Conservation (phyloP, 163 green algal genomes). For the Scenedesmus sp. region DNA sequence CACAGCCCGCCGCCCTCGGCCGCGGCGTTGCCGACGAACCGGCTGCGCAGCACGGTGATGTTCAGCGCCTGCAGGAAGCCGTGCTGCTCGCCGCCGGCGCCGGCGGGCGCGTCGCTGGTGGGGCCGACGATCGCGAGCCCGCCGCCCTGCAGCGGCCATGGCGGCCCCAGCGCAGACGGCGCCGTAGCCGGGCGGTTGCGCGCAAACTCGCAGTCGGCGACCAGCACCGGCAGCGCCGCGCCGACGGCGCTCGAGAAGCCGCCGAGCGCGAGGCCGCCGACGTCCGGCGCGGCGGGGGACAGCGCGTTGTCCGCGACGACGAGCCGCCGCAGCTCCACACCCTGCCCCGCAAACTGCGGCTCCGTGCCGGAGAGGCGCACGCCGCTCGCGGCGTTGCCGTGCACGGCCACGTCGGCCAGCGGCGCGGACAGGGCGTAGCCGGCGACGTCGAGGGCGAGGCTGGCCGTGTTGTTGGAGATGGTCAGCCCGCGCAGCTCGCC, state of each 20-base stretch:
- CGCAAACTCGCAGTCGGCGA: not conserved
- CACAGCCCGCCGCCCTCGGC: slow-evolving; percentile 23
- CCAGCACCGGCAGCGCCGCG: not conserved
- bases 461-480: not conserved
- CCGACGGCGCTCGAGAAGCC: not conserved
- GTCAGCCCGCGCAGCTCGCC: not conserved
- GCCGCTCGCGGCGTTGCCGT: slow-evolving; percentile 5
- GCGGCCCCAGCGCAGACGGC: not conserved
- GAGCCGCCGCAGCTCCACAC: not conserved
- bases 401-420: not conserved
- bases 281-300: not conserved
- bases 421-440: not conserved
- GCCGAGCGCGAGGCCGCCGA: not conserved
- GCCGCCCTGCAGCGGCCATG: slow-evolving; percentile 3
- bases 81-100: not conserved
- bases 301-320: not conserved
- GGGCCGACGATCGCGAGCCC: not conserved
- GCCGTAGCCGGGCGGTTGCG: not conserved
- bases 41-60: not conserved
- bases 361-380: not conserved
- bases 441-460: not conserved
- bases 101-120: not conserved
- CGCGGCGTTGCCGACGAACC: not conserved
- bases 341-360: not conserved
- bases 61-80: slow-evolving; percentile 8